Base-by-base conservation (phyloP, 352 stramenopile genomes). In the Phytophthora crassamura region DNA sequence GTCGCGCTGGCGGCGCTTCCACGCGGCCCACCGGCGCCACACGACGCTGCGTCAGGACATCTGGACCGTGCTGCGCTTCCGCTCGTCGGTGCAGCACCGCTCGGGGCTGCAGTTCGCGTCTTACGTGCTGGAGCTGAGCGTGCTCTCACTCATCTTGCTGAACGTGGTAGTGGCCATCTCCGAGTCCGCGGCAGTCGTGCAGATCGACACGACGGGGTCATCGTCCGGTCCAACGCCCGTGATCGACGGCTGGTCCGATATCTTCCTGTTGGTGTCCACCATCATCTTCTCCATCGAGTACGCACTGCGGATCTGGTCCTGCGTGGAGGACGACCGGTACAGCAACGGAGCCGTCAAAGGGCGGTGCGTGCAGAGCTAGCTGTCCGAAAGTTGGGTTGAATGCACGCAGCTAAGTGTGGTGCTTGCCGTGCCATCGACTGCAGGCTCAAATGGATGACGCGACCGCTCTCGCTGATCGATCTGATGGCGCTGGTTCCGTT, bases 261-360 rank as follows among this genome's bases (percentile, higher is more conserved):
- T 75, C 5, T 86, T 90, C 48, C 58, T 90, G 22, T 60, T 84
- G 11, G 70, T 78, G 9, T 90, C 81, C 11, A 87, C 81, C 5
- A 59, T 77, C 32, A 76, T 90, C 22, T 90, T 90, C 53, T 81
- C 81, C 16, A 68, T 88, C 36, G 80, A 90, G 58, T 90, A 90
- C 36, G 47, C 40, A 4, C 64, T 90, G 39, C 77, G 81, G 8
- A 45, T 87, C 7, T 90, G 81, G 81, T 87, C 80, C 7, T 90
- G 81, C 40, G 74, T 86, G 4, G 81, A 87, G 43, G 81, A 90
- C 61, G 61, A 85, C 28, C 65, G 77, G 15, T 88, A 72, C 58
- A 61, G 41, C 40, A 66, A 69, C 18, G 64, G 72, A 41, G 52
- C 62, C 0, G 53, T 88, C 34, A 45, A 61, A 46, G 78, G 79